Evolutionary conservation across 495 filamentous ascomycete genomes (phyloP).

Genomic region (Hypoxylon intermedium): DNA sequence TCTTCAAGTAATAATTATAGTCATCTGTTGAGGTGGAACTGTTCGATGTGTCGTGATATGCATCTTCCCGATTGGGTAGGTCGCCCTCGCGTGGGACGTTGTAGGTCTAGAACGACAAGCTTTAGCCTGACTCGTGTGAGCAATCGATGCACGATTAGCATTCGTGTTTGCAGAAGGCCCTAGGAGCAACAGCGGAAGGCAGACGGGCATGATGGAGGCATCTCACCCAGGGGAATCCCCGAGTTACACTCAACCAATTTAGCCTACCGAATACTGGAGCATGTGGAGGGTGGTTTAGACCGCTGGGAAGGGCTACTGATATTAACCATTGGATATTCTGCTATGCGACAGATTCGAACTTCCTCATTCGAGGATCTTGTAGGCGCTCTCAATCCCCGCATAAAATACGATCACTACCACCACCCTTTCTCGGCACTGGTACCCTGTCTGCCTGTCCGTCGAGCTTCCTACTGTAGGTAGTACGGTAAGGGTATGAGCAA

Average conservation of each 20-base stretch:
- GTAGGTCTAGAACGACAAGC: slow-evolving; percentile 32
- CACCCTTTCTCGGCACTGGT: slow-evolving; percentile 27
- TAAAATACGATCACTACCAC: slow-evolving; percentile 3
- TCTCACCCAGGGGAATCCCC: slow-evolving; percentile 12
- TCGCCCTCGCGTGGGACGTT: slow-evolving; percentile 7
- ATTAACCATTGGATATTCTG: slow-evolving; percentile 10
- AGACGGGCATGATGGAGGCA: not conserved
- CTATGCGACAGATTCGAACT: slow-evolving; percentile 11
- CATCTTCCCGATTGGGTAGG: slow-evolving; percentile 39
- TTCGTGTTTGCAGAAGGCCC: slow-evolving; percentile 29
- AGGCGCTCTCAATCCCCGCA: slow-evolving; percentile 12
- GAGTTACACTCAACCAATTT: slow-evolving; percentile 29
- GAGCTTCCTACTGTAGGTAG: slow-evolving; percentile 27
- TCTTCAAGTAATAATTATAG: slow-evolving; percentile 3
- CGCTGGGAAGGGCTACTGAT: slow-evolving; percentile 4
- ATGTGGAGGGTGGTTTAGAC: slow-evolving; percentile 2
- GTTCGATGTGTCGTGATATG: slow-evolving; percentile 13
- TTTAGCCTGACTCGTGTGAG: slow-evolving; percentile 30
- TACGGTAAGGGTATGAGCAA: slow-evolving; percentile 8
- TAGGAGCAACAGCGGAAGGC: slow-evolving; percentile 7
- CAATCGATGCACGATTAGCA: slow-evolving; percentile 11
- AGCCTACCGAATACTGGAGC: slow-evolving; percentile 26
- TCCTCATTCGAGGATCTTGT: slow-evolving; percentile 24
- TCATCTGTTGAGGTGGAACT: slow-evolving; percentile 1
- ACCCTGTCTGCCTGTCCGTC: slow-evolving; percentile 17